phyloP scores from a whole-genome alignment of 179 eudicot species.

The Patellifolia procumbens region DNA sequence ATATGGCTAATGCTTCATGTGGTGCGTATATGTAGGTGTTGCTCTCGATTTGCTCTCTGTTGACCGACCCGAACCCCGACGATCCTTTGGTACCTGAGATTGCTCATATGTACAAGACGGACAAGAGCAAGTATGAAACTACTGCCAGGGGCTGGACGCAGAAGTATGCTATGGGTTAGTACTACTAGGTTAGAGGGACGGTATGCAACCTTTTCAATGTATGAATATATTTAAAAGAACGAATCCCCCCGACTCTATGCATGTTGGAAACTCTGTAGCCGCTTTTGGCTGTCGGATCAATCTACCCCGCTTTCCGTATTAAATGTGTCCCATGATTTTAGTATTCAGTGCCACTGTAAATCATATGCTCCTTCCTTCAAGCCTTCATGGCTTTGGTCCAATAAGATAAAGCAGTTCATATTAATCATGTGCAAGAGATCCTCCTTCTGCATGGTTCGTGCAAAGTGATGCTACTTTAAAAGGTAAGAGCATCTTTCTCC shows the following conservation, averaged over 20 bases:
- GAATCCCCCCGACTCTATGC: slow-evolving; percentile 9
- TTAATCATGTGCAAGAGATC: slow-evolving; percentile 20
- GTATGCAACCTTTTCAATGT: slow-evolving; percentile 11
- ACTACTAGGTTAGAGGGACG: background rate
- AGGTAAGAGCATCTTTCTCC: slow-evolving; percentile 16
- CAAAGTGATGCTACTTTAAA: slow-evolving; percentile 13
- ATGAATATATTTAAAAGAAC: slow-evolving; percentile 3
- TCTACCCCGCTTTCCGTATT: slow-evolving; percentile 8
- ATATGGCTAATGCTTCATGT: background rate
- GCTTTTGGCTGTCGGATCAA: slow-evolving; percentile 12
- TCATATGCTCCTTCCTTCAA: background rate
- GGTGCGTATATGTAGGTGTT: slow-evolving; percentile 24
- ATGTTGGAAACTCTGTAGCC: slow-evolving; percentile 16
- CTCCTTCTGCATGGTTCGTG: slow-evolving; percentile 23
- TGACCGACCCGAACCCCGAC: slow-evolving; percentile 36
- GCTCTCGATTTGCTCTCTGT: slow-evolving; percentile 37
- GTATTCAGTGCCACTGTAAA: slow-evolving; percentile 20
- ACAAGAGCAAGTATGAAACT: slow-evolving; percentile 34
- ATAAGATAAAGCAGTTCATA: slow-evolving; percentile 1
- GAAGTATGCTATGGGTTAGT: slow-evolving; percentile 36
- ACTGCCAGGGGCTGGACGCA: slow-evolving; percentile 39
- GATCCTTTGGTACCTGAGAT: slow-evolving; percentile 37
- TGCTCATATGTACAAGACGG: slow-evolving; percentile 40
- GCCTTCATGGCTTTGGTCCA: slow-evolving; percentile 17
- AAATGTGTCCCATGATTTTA: slow-evolving; percentile 13